Conservation (phyloP, 495 filamentous ascomycete genomes). For the Monascus purpureus region DNA sequence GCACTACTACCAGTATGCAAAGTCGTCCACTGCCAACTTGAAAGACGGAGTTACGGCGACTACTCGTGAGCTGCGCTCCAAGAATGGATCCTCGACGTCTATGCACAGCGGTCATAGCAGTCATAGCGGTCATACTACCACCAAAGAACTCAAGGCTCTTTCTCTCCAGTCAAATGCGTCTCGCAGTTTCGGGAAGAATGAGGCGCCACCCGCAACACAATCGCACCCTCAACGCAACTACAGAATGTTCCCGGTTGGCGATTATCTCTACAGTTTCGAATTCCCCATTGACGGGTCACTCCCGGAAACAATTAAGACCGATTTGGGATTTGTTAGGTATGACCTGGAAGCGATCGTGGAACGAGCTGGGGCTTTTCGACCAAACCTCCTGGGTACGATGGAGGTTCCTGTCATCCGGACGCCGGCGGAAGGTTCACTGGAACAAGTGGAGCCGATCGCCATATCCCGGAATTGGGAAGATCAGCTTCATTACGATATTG, state of each 20-base stretch:
- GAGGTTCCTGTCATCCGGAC: slow-evolving; percentile 81
- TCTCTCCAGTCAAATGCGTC: slow-evolving; percentile 68
- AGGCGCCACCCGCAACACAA: slow-evolving; percentile 40
- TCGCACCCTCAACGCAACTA: slow-evolving; percentile 76
- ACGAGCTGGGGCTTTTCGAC: slow-evolving; percentile 81
- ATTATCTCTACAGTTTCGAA: slow-evolving; percentile 91
- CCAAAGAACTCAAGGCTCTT: slow-evolving; percentile 46
- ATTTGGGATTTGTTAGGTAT: slow-evolving; percentile 78
- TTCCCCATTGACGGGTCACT: slow-evolving; percentile 84
- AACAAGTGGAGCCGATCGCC: slow-evolving; percentile 90
- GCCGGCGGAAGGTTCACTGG: slow-evolving; percentile 81
- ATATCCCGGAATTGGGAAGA: slow-evolving; percentile 97
- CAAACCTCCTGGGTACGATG: slow-evolving; percentile 71
- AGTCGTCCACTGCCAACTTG: slow-evolving; percentile 31
- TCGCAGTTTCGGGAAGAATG: slow-evolving; percentile 75
- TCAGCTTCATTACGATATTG: slow-evolving; percentile 95
- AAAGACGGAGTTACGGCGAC: slow-evolving; percentile 30
- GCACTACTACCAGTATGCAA: slow-evolving; percentile 30
- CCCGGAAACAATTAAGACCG: slow-evolving; percentile 83
- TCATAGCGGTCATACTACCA: slow-evolving; percentile 18
- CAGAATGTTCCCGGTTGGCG: slow-evolving; percentile 76
- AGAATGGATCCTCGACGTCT: slow-evolving; percentile 22
- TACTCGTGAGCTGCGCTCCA: slow-evolving; percentile 28
- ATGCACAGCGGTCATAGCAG: slow-evolving; percentile 11
- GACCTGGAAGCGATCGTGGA: slow-evolving; percentile 81